phyloP scores from a whole-genome alignment of 805 yeast species.

The Lipomyces japonicus region DNA sequence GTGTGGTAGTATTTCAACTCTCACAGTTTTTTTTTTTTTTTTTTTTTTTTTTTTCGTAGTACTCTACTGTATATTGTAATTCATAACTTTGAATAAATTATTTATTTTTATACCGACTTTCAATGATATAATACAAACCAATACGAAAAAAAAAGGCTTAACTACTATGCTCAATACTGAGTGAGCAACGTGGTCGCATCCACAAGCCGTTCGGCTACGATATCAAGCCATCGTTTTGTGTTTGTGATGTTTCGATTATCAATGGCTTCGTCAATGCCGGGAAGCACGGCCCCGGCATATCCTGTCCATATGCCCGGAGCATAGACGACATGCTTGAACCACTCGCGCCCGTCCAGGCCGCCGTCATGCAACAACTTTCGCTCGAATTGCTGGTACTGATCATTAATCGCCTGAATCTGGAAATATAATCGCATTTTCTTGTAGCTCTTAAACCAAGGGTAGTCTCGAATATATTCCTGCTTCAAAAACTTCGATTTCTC shows the following conservation, averaged over 20 bases:
- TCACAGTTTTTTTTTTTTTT: too few relatives aligned
- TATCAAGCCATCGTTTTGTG: constrained; percentile 42
- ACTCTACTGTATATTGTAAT: too few relatives aligned
- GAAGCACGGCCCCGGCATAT: constrained; percentile 55
- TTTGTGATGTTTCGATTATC: constrained; percentile 45
- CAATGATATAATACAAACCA: too few relatives aligned
- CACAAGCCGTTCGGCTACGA: constrained; percentile 31
- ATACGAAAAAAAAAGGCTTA: too few relatives aligned
- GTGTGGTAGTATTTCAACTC: too few relatives aligned
- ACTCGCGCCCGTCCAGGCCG: constrained; percentile 50
- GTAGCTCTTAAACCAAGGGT: constrained; percentile 69
- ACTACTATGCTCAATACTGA: background rate
- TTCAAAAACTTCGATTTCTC: constrained; percentile 47
- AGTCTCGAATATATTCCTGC: constrained; percentile 54
- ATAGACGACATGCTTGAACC: constrained; percentile 59
- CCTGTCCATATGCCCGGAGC: constrained; percentile 61
- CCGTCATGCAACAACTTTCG: constrained; percentile 45
- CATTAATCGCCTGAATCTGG: constrained; percentile 48
- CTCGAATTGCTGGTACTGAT: constrained; percentile 44
- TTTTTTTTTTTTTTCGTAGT: too few relatives aligned
- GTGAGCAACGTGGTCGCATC: constrained; percentile 39
- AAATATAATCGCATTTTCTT: constrained; percentile 59
- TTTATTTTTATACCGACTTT: too few relatives aligned
- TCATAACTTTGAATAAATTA: too few relatives aligned
- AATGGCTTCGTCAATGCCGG: constrained; percentile 53